These are phyloP conservation scores for Saccharum spontaneum DNA, from an alignment of 176 grass and related monocot genomes.

Conservation along the genomic window DNA sequence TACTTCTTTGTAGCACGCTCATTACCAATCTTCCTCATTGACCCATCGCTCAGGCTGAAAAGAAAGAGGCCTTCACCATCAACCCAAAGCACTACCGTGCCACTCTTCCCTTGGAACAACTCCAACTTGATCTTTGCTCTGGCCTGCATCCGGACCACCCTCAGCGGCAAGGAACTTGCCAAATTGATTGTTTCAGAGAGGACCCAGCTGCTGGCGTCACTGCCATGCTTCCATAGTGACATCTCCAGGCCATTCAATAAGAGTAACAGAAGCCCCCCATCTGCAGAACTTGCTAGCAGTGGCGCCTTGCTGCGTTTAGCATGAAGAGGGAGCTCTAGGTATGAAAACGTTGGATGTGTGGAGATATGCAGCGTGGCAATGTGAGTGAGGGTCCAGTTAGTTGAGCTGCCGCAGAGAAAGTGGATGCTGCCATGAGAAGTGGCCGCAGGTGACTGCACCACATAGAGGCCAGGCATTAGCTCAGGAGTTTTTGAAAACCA, in stretches of 20 bases:
- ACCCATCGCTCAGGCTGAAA: constrained; percentile 28
- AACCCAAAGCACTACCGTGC: constrained; percentile 15
- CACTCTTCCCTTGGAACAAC: constrained; percentile 36
- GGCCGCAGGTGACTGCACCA: neutral
- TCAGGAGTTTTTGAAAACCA: neutral
- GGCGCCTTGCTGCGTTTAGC: neutral
- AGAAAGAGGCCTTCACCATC: constrained; percentile 24
- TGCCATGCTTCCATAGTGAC: constrained; percentile 29
- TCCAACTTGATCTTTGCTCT: constrained; percentile 13
- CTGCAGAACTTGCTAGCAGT: neutral
- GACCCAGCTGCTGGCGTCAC: neutral
- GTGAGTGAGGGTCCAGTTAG: constrained; percentile 6
- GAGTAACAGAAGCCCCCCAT: constrained; percentile 19
- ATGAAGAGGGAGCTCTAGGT: constrained; percentile 29
- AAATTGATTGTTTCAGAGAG: constrained; percentile 17
- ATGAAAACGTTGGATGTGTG: neutral
- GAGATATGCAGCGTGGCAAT: neutral
- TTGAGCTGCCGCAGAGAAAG: constrained; percentile 24
- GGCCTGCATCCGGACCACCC: neutral
- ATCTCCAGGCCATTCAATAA: constrained; percentile 24
- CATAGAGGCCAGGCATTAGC: constrained; percentile 15
- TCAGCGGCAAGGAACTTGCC: constrained; percentile 8
- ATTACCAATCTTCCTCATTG: constrained; percentile 17
- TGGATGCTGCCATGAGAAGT: constrained; percentile 21
- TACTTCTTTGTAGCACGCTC: constrained; percentile 28